Evolutionary conservation across 2,329 filamentous ascomycete genomes (phyloP).

Genomic region (Eutypa lata): DNA sequence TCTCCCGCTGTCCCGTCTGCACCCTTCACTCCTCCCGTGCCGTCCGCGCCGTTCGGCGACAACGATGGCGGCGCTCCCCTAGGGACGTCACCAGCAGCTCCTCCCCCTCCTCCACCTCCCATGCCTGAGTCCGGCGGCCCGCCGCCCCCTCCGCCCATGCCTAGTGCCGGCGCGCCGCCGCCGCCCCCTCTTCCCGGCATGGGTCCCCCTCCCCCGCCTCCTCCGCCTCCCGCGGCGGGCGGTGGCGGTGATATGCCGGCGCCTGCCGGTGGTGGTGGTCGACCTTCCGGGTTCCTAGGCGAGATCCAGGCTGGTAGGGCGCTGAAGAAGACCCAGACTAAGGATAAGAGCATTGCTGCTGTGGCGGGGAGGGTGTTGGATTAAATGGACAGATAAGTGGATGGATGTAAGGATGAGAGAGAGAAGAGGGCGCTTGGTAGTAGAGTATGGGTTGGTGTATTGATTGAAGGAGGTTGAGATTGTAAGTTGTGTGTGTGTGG

Average conservation of each 20-base stretch:
- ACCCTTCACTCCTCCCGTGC: constrained; percentile 29
- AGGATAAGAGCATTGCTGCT: constrained; percentile 73
- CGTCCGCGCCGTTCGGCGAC: constrained; percentile 24
- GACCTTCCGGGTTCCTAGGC: constrained; percentile 66
- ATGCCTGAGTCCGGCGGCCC: constrained; percentile 31
- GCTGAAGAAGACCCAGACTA: constrained; percentile 84
- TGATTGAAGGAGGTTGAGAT: too few species aligned
- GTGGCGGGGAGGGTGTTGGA: constrained; percentile 73
- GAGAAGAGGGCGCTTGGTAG: too few species aligned
- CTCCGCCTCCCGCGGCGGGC: constrained; percentile 40
- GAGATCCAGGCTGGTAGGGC: constrained; percentile 79
- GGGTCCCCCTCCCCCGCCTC: constrained; percentile 41
- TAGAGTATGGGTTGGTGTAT: too few species aligned
- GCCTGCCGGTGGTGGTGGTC: constrained; percentile 43
- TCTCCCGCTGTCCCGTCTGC: constrained; percentile 37
- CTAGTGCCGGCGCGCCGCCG: constrained; percentile 39
- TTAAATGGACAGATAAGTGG: too few species aligned
- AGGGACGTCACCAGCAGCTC: constrained; percentile 27
- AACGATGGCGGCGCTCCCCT: constrained; percentile 27
- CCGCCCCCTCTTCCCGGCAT: constrained; percentile 41
- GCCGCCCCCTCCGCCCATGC: constrained; percentile 33
- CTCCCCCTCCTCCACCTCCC: constrained; percentile 32
- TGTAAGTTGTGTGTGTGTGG: too few species aligned
- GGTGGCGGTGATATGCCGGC: constrained; percentile 42
- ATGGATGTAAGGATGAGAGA: too few species aligned